Evolutionary conservation across 352 stramenopile genomes (phyloP), one percentile per base, ranked within the genome.

Genomic region (Globisporangium alternatum): DNA sequence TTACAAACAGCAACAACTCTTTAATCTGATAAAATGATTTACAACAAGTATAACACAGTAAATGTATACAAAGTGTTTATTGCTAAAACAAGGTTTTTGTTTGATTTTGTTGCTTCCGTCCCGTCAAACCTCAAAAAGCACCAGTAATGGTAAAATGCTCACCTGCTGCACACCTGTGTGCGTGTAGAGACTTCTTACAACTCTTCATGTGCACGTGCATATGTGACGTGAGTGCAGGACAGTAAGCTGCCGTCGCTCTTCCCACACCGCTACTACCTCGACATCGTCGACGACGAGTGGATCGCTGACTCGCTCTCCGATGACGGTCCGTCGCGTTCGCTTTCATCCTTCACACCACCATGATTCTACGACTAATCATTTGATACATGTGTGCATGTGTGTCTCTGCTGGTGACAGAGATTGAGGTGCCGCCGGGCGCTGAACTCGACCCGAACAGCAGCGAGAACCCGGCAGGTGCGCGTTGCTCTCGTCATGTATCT

Each of bases 211-310:
- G 21, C 7, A 5, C 5, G 15, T 22, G 3, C 22, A 25, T 2
- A 21, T 55, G 51, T n/a, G 8, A 47, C 15, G 10, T n/a, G 33
- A 31, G 4, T 12, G 13, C 45, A 65, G 64, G 57, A 65, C 51
- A 69, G 56, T n/a, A 65, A 69, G 56, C 56, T 60, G 13, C 64
- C 45, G 8, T 90, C 74, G 47, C 66, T 90, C 44, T 92, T 93
- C 63, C 80, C 81, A 15, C 78, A 78, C 39, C 86, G 85, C 54
- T 76, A 80, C 66, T 90, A 81, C 60, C 65, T 95, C 53, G 86
- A 95, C 60, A 80, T 95, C 28, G 80, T 95, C 55, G 86, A 95
- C 73, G 83, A 92, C 59, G 82, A 72, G 12, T 95, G 86, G 86
- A 93, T 93, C 71, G 69, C 69, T 28, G 86, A 95, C 68, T 71